phyloP scores from a whole-genome alignment of 139 green algal species.

The Closterium sp. region DNA sequence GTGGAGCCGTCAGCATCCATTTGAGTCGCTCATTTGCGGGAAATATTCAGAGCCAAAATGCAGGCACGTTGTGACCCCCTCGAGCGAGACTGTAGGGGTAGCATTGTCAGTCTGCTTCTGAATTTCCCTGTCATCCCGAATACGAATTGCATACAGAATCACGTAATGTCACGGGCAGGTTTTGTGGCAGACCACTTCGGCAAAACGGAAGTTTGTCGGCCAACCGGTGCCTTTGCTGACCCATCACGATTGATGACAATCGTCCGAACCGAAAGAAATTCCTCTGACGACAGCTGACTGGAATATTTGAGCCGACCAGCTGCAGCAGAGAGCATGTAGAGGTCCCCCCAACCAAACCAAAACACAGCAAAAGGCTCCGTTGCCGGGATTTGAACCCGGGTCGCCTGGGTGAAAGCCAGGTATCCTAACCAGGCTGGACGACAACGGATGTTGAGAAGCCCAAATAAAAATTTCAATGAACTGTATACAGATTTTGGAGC shows the following conservation, averaged over 20 bases:
- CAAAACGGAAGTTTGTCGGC: background rate
- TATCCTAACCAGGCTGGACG: background rate
- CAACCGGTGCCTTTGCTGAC: background rate
- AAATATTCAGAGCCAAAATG: background rate
- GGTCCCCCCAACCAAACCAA: no score
- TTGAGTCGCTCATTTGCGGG: background rate
- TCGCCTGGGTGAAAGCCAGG: background rate
- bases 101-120: background rate
- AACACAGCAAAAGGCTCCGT: background rate
- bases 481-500: no score
- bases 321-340: no score
- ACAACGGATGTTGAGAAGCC: background rate
- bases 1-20: background rate
- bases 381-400: background rate
- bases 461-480: no score
- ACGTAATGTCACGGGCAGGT: background rate
- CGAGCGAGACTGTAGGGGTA: background rate
- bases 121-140: background rate
- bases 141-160: background rate
- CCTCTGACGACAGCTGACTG: background rate
- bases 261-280: no score
- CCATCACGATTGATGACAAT: background rate
- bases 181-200: background rate
- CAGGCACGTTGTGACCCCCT: no score
- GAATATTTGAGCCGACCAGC: background rate